Evolutionary conservation across 2,329 filamentous ascomycete genomes (phyloP).

Genomic region (Akanthomyces dipterigenus): DNA sequence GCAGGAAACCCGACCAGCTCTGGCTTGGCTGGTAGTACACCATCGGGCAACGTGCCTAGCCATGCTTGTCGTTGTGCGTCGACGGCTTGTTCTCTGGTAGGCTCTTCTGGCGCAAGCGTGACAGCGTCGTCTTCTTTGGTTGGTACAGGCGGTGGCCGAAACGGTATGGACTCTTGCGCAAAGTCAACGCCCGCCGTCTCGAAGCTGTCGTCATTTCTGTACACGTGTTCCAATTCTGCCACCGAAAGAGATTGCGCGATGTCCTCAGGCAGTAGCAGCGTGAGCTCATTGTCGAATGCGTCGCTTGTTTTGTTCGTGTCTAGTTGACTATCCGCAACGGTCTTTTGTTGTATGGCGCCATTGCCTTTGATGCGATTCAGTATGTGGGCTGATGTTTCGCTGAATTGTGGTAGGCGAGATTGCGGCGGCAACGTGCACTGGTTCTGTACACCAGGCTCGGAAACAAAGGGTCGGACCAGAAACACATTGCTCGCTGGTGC

Average conservation of each 20-base stretch:
- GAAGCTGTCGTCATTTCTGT: constrained; percentile 4
- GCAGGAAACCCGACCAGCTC: constrained; percentile 32
- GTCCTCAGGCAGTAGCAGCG: background rate
- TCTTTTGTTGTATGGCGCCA: background rate
- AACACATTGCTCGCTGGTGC: background rate
- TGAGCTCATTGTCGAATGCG: background rate
- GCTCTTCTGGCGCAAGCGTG: constrained; percentile 14
- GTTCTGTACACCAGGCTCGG: constrained; percentile 1
- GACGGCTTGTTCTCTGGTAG: constrained; percentile 14
- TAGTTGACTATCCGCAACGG: background rate
- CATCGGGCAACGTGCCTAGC: constrained; percentile 26
- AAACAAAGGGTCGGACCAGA: constrained; percentile 1
- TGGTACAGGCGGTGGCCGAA: constrained; percentile 17
- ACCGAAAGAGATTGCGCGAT: background rate
- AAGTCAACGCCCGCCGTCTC: constrained; percentile 22
- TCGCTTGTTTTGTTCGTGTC: background rate
- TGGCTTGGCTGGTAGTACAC: constrained; percentile 27
- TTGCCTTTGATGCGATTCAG: constrained; percentile 13
- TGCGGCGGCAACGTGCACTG: background rate
- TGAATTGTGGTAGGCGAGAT: constrained; percentile 13
- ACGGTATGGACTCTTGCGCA: constrained; percentile 24
- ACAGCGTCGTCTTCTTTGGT: constrained; percentile 15
- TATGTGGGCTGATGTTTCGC: constrained; percentile 12
- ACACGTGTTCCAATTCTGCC: background rate
- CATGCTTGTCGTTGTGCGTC: constrained; percentile 25